Conservation (phyloP, 768 basidiomycete genomes). For the Coprinopsis strossmayeri region DNA sequence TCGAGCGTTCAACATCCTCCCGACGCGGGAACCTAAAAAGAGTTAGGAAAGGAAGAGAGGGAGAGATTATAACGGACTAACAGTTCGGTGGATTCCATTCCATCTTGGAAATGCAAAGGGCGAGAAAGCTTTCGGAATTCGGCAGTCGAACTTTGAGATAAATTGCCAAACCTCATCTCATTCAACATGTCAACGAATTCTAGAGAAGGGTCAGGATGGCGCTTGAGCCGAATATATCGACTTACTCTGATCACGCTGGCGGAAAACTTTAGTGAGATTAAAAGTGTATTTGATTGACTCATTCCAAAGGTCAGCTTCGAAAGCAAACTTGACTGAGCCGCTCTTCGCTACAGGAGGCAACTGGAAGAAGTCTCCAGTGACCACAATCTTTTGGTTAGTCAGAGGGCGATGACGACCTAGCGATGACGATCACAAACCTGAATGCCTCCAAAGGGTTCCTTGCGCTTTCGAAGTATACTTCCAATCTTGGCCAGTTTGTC, state of each 20-base stretch:
- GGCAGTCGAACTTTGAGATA: conserved; percentile 57
- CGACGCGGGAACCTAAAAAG: conserved; percentile 75
- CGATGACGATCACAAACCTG: conserved; percentile 44
- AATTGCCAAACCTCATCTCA: conserved; percentile 89
- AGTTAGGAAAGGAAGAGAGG: conserved; percentile 4
- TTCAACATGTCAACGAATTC: conserved; percentile 96
- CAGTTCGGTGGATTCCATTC: conserved; percentile 87
- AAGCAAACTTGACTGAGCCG: conserved; percentile 75
- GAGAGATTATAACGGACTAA: conserved; percentile 29
- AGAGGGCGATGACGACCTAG: neutral
- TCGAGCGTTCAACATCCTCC: conserved; percentile 87
- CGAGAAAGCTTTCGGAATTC: conserved; percentile 70
- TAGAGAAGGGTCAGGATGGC: conserved; percentile 20
- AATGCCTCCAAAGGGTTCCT: conserved; percentile 85
- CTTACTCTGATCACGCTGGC: conserved; percentile 86
- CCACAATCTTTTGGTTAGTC: conserved; percentile 52
- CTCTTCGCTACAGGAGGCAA: conserved; percentile 85
- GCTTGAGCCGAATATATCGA: conserved; percentile 4
- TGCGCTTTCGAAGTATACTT: conserved; percentile 50
- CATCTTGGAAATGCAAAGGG: conserved; percentile 70
- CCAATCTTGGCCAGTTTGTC: conserved; percentile 84
- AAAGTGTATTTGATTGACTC: conserved; percentile 73
- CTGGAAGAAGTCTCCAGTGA: conserved; percentile 98
- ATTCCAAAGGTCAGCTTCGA: conserved; percentile 80
- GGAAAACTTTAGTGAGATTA: conserved; percentile 92